Evolutionary conservation across 148 eudicot genomes (phyloP).

Genomic region (Rhododendron henanense): DNA sequence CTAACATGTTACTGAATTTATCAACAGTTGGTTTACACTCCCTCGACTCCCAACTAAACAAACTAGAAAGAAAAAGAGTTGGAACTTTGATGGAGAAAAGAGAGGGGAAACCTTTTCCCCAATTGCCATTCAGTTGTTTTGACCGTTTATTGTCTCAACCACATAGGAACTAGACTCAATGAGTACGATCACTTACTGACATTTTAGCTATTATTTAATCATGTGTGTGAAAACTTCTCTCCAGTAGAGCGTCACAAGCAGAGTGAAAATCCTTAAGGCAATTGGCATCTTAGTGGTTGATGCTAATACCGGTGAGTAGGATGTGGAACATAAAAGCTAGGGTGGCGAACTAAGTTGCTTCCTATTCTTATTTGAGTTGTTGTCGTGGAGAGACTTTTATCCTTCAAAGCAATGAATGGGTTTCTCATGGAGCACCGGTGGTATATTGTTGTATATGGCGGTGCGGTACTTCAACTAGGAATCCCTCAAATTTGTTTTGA

Average conservation of each 20-base stretch:
- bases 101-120: background rate
- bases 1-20: background rate
- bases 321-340: no score
- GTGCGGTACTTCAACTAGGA: background rate
- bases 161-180: background rate
- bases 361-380: background rate
- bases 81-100: background rate
- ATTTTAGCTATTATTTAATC: no score
- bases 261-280: background rate
- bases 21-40: background rate
- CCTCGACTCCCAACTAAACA: background rate
- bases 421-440: background rate
- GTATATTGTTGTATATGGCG: background rate
- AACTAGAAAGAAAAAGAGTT: background rate
- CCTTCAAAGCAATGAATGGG: background rate
- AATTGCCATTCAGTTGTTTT: background rate
- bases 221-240: background rate
- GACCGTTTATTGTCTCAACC: background rate
- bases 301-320: no score
- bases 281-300: background rate
- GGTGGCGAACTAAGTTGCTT: background rate
- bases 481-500: background rate
- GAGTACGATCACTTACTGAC: background rate
- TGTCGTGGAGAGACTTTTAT: background rate
- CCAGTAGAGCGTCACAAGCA: background rate